A percentile compares a stretch with the other conserved stretches of the same genome.
Conservation (phyloP, 2,329 filamentous ascomycete genomes). For the Sporothrix sp. region DNA sequence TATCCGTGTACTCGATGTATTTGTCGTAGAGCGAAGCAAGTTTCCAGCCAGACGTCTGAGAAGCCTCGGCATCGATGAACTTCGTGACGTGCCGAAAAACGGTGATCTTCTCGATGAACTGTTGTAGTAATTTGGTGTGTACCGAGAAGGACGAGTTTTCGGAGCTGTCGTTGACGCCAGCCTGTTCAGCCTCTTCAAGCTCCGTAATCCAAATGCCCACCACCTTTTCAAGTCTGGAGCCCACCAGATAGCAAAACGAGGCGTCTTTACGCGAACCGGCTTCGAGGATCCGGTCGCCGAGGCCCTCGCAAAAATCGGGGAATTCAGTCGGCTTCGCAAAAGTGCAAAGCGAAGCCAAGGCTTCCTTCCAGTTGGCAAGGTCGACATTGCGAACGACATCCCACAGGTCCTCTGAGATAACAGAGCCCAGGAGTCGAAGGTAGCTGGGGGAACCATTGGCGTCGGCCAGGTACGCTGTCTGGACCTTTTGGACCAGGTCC, state of each 20-base stretch:
- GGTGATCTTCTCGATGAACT: conserved; percentile 96
- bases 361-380: conserved; percentile 88
- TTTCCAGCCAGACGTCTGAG: conserved; percentile 73
- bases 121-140: conserved; percentile 78
- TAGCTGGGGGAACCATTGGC: conserved; percentile 82
- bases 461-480: conserved; percentile 78
- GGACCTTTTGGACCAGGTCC: conserved; percentile 86
- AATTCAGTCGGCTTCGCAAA: conserved; percentile 89
- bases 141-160: conserved; percentile 82
- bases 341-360: conserved; percentile 91
- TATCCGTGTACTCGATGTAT: conserved; percentile 94
- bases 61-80: conserved; percentile 71
- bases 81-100: conserved; percentile 91
- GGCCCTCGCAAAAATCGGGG: conserved; percentile 84
- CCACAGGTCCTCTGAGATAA: conserved; percentile 95
- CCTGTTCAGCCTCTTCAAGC: conserved; percentile 72
- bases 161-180: conserved; percentile 56
- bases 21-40: conserved; percentile 81
- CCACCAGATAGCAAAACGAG: conserved; percentile 91
- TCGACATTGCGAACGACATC: conserved; percentile 96
- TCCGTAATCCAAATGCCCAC: conserved; percentile 89
- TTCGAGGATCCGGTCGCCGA: conserved; percentile 84
- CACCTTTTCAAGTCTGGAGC: conserved; percentile 95
- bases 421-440: conserved; percentile 76
- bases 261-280: conserved; percentile 74